Conservation (phyloP, 108 stramenopile species). For the Epipyxis sp. region DNA sequence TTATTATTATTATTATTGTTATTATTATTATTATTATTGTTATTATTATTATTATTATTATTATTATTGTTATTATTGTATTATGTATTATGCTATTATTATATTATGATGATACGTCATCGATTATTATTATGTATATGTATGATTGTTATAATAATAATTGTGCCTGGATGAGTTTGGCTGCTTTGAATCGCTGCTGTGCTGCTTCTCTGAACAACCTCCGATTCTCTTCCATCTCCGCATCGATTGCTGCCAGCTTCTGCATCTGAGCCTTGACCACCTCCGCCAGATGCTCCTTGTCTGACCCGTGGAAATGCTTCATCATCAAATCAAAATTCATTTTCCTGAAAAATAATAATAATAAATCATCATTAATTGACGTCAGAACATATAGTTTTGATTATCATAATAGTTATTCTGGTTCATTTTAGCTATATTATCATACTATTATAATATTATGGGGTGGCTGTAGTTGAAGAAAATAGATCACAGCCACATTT, state of each 20-base stretch:
- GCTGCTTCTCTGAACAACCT: not conserved
- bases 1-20: not conserved
- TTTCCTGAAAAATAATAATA: too few relatives aligned
- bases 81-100: not conserved
- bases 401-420: too few relatives aligned
- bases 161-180: not conserved
- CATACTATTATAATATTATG: too few relatives aligned
- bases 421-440: too few relatives aligned
- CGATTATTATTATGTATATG: not conserved
- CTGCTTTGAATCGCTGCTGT: not conserved
- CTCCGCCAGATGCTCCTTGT: not conserved
- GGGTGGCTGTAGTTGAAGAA: too few relatives aligned
- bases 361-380: too few relatives aligned
- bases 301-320: not conserved
- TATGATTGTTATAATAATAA: not conserved
- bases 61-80: not conserved
- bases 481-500: too few relatives aligned
- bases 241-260: not conserved
- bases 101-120: not conserved
- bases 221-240: not conserved
- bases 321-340: slow-evolving; percentile 18
- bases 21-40: not conserved
- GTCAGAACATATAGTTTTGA: too few relatives aligned
- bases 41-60: not conserved
- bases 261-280: not conserved